Evolutionary conservation across 192 early-diverging fungal species (phyloP).

Genomic region (Podila minutissima): DNA sequence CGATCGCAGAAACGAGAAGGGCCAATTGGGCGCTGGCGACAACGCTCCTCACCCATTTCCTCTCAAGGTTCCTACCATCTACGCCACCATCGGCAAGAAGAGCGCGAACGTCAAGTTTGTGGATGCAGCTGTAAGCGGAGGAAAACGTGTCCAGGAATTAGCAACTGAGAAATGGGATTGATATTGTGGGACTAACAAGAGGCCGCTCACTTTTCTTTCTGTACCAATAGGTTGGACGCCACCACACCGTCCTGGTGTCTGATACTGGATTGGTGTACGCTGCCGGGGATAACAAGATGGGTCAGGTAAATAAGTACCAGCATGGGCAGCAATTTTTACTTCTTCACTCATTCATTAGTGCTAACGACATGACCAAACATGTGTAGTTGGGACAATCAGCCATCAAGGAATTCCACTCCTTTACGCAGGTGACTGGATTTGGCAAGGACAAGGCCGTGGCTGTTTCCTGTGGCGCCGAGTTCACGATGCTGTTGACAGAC

Average conservation of each 20-base stretch:
- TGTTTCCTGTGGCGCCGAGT: constrained; percentile 60
- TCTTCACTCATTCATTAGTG: background rate
- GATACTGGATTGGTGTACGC: constrained; percentile 56
- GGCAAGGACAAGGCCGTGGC: constrained; percentile 48
- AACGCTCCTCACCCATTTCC: constrained; percentile 36
- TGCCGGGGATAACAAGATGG: constrained; percentile 58
- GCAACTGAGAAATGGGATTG: no score
- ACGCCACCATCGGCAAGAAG: constrained; percentile 32
- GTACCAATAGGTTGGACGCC: constrained; percentile 39
- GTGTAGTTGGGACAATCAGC: constrained; percentile 45
- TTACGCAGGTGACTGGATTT: constrained; percentile 46
- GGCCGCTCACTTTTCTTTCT: background rate
- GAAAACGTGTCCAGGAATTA: background rate
- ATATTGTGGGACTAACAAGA: background rate
- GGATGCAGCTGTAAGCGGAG: constrained; percentile 43
- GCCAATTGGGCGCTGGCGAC: constrained; percentile 54
- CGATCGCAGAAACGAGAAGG: constrained; percentile 51
- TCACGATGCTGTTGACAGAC: constrained; percentile 53
- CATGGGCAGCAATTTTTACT: background rate
- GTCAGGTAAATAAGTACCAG: constrained; percentile 41
- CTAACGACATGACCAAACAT: background rate
- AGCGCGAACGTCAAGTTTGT: constrained; percentile 51
- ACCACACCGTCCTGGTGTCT: constrained; percentile 57
- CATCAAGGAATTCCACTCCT: constrained; percentile 40
- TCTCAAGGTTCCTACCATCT: constrained; percentile 51